Evolutionary conservation across 768 basidiomycete species (phyloP).

Genomic region (Xanthoconium purpureum): DNA sequence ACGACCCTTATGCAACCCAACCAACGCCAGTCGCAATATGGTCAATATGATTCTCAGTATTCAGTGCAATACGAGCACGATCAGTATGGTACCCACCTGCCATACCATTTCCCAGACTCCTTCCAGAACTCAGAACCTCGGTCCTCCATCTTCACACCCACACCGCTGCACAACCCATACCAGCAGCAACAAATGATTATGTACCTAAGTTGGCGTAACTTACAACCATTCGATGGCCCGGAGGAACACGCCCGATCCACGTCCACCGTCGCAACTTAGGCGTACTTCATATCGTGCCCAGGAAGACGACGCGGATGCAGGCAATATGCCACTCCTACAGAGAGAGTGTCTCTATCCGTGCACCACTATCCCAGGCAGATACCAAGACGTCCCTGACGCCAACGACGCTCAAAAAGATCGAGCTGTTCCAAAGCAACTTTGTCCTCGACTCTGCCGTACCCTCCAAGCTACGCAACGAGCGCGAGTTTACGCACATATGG

Average conservation of each 20-base stretch:
- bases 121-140: slow-evolving; percentile 25
- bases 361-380: slow-evolving; percentile 45
- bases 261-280: slow-evolving; percentile 22
- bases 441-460: slow-evolving; percentile 90
- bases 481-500: slow-evolving; percentile 94
- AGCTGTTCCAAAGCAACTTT: slow-evolving; percentile 91
- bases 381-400: slow-evolving; percentile 28
- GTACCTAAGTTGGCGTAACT: slow-evolving; percentile 7
- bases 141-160: slow-evolving; percentile 11
- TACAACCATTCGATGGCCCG: slow-evolving; percentile 23
- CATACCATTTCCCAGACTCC: slow-evolving; percentile 39
- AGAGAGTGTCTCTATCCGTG: slow-evolving; percentile 37
- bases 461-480: slow-evolving; percentile 79
- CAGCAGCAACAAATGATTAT: slow-evolving; percentile 24
- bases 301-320: slow-evolving; percentile 48
- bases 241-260: slow-evolving; percentile 24
- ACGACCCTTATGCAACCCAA: slow-evolving; percentile 47
- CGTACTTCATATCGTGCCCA: slow-evolving; percentile 39
- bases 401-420: slow-evolving; percentile 73
- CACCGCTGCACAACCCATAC: slow-evolving; percentile 22
- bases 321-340: slow-evolving; percentile 65
- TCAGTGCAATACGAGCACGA: slow-evolving; percentile 34
- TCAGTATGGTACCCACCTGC: slow-evolving; percentile 32
- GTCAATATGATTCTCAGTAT: slow-evolving; percentile 32
- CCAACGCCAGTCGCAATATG: slow-evolving; percentile 32